A percentile compares a stretch with the other conserved stretches of the same genome.
These are phyloP conservation scores for Auricularia sp. DNA, from an alignment of 768 basidiomycete species.

Conservation along the genomic window DNA sequence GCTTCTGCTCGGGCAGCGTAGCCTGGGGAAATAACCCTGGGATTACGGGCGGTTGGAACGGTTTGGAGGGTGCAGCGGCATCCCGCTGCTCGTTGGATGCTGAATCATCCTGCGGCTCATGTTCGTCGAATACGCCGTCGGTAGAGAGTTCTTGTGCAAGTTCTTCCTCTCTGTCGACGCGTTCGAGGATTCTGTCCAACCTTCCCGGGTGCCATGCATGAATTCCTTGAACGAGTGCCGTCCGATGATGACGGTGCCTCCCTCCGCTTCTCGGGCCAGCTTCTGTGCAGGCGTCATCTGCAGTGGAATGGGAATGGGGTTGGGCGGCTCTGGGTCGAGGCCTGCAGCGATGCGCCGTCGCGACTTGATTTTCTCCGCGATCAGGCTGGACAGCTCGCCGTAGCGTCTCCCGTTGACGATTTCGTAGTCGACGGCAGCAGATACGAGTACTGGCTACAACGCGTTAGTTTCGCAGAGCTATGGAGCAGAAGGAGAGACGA, in stretches of 20 bases:
- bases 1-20: constrained; percentile 11
- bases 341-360: constrained; percentile 61
- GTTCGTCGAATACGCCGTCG: constrained; percentile 75
- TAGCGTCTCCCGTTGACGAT: constrained; percentile 71
- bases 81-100: constrained; percentile 17
- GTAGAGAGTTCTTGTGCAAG: constrained; percentile 56
- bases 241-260: constrained; percentile 79
- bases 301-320: constrained; percentile 40
- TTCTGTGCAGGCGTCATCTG: constrained; percentile 43
- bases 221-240: constrained; percentile 92
- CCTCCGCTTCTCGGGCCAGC: constrained; percentile 55
- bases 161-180: constrained; percentile 59
- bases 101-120: constrained; percentile 22
- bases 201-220: constrained; percentile 73
- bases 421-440: constrained; percentile 89
- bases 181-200: constrained; percentile 72
- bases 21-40: constrained; percentile 15
- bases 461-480: background rate
- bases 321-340: constrained; percentile 38
- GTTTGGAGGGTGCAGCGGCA: constrained; percentile 33
- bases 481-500: background rate
- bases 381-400: constrained; percentile 72
- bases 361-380: constrained; percentile 62
- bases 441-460: constrained; percentile 79
- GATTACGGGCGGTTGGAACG: constrained; percentile 18